Conservation (phyloP, 805 yeast species). For the Pichia gijzeniarum region DNA sequence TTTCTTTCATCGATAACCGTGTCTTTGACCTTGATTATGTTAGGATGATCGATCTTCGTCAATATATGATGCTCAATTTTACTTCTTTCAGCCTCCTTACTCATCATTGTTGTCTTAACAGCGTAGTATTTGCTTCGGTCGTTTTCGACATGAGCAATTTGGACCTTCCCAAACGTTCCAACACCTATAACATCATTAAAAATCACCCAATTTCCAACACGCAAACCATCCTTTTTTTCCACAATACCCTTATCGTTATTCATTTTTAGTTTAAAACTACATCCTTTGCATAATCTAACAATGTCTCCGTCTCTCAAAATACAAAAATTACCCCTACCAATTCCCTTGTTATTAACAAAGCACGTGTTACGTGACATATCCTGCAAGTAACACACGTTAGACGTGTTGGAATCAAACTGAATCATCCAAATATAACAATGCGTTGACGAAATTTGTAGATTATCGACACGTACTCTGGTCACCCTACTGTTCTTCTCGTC, state of each 20-base stretch:
- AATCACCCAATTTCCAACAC: slow-evolving; percentile 35
- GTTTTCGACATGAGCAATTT: slow-evolving; percentile 27
- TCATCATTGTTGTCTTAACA: slow-evolving; percentile 34
- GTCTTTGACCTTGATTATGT: slow-evolving; percentile 80
- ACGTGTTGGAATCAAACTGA: slow-evolving; percentile 42
- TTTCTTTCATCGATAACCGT: slow-evolving; percentile 62
- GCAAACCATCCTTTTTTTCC: slow-evolving; percentile 11
- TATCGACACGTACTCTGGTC: slow-evolving; percentile 3
- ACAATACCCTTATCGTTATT: slow-evolving; percentile 13
- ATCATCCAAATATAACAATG: slow-evolving; percentile 37
- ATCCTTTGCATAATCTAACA: slow-evolving; percentile 32
- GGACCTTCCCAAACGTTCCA: slow-evolving; percentile 52
- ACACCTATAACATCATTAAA: slow-evolving; percentile 39
- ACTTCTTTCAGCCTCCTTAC: slow-evolving; percentile 24
- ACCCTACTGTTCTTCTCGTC: slow-evolving; percentile 22
- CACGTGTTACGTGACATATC: slow-evolving; percentile 50
- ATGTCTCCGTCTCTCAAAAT: slow-evolving; percentile 32
- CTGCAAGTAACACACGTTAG: slow-evolving; percentile 43
- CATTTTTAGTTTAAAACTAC: slow-evolving; percentile 13
- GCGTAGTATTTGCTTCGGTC: slow-evolving; percentile 34
- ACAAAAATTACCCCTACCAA: slow-evolving; percentile 27
- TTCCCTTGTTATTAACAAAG: slow-evolving; percentile 33
- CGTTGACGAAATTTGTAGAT: slow-evolving; percentile 34
- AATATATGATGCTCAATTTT: slow-evolving; percentile 43
- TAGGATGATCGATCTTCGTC: slow-evolving; percentile 75